phyloP scores from a whole-genome alignment of 2,329 filamentous ascomycete species.

The Nothopassalora personata region DNA sequence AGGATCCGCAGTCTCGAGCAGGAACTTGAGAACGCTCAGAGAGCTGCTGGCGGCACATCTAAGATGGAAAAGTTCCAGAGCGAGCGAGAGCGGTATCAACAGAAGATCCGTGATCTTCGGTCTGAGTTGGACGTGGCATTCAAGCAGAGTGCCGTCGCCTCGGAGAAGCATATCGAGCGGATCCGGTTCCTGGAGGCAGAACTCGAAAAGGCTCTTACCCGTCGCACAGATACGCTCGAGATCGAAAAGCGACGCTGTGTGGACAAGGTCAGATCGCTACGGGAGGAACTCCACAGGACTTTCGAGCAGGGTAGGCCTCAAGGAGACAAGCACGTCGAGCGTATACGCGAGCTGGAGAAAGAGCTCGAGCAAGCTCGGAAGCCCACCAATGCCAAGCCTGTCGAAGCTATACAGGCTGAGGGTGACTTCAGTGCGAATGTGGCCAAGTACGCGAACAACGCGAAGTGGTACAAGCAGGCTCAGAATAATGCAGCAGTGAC shows the following conservation, averaged over 20 bases:
- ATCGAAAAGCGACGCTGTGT: constrained; percentile 15
- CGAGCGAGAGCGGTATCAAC: constrained; percentile 17
- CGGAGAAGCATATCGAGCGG: constrained; percentile 19
- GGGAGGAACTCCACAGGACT: constrained; percentile 17
- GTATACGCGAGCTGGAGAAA: constrained; percentile 16
- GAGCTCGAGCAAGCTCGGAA: constrained; percentile 8
- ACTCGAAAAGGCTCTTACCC: constrained; percentile 12
- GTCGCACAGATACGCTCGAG: constrained; percentile 2
- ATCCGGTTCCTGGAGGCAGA: constrained; percentile 20
- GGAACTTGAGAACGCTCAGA: constrained; percentile 19
- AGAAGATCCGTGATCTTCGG: constrained; percentile 19
- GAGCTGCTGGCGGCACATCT: constrained; percentile 11
- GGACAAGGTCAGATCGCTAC: constrained; percentile 17
- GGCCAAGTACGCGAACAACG: constrained; percentile 30
- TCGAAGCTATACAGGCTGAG: constrained; percentile 30
- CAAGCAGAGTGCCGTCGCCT: constrained; percentile 21
- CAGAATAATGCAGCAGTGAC: background rate
- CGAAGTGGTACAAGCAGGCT: constrained; percentile 36
- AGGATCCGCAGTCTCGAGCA: constrained; percentile 20
- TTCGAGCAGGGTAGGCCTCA: constrained; percentile 20
- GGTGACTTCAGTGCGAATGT: constrained; percentile 36
- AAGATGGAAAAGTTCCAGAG: constrained; percentile 11
- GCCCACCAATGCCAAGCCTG: background rate
- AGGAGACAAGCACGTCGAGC: constrained; percentile 16
- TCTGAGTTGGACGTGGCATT: constrained; percentile 22